Conservation (phyloP, 1,139 yeast species). For the Kurtzmaniella natalensis region DNA sequence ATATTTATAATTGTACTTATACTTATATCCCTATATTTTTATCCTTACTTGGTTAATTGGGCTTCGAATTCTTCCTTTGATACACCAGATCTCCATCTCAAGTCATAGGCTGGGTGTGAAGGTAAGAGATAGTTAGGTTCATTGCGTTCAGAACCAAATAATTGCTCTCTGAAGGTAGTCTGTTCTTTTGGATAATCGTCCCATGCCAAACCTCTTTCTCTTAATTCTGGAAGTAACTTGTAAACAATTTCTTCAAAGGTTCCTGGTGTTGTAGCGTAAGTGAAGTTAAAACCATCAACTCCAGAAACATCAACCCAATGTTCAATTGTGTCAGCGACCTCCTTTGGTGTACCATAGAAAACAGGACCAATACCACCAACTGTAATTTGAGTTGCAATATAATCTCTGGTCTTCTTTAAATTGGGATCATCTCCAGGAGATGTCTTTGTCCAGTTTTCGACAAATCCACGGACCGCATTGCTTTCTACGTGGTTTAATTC, state of each 20-base stretch:
- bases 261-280: constrained; percentile 24
- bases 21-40: too few relatives aligned
- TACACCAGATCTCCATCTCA: constrained; percentile 38
- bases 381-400: constrained; percentile 24
- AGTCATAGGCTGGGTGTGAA: constrained; percentile 34
- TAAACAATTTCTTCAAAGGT: constrained; percentile 27
- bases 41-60: not conserved
- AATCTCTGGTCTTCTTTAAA: constrained; percentile 23
- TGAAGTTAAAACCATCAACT: constrained; percentile 27
- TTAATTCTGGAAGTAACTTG: constrained; percentile 22
- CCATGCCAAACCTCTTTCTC: constrained; percentile 23
- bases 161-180: constrained; percentile 22
- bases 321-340: constrained; percentile 26
- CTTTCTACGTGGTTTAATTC: constrained; percentile 24
- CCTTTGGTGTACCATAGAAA: constrained; percentile 19
- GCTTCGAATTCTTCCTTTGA: constrained; percentile 33
- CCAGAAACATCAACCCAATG: constrained; percentile 27
- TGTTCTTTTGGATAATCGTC: constrained; percentile 23
- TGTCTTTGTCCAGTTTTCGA: constrained; percentile 27
- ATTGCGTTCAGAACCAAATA: constrained; percentile 21
- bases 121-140: constrained; percentile 19
- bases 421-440: constrained; percentile 22
- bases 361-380: constrained; percentile 29
- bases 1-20: too few relatives aligned
- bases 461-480: constrained; percentile 28